phyloP scores from a whole-genome alignment of 148 eudicot genomes.

The Linanthus parryae region DNA sequence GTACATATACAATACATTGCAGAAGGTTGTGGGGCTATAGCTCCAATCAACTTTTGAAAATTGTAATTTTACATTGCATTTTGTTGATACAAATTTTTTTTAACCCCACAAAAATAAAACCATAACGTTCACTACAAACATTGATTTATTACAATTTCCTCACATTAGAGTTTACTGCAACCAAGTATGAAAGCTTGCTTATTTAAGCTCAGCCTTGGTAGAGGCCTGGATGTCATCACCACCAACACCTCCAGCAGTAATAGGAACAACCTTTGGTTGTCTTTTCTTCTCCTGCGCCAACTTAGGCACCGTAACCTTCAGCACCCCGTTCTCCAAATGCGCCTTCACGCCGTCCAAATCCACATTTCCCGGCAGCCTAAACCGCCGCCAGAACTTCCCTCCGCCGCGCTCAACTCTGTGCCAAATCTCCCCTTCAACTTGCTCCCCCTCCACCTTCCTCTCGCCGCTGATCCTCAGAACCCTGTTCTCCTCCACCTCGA shows the following conservation, averaged over 20 bases:
- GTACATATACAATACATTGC: too few relatives aligned
- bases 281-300: constrained; percentile 48
- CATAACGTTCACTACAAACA: too few relatives aligned
- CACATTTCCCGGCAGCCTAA: constrained; percentile 50
- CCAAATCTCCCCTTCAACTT: constrained; percentile 58
- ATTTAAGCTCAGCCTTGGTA: constrained; percentile 23
- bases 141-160: too few relatives aligned
- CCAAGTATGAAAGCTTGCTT: too few relatives aligned
- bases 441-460: constrained; percentile 39
- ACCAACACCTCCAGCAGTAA: constrained; percentile 15
- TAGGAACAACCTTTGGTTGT: constrained; percentile 40
- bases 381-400: constrained; percentile 68
- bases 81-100: too few relatives aligned
- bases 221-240: constrained; percentile 31
- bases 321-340: constrained; percentile 42
- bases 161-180: too few relatives aligned
- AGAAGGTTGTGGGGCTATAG: too few relatives aligned
- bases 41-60: too few relatives aligned
- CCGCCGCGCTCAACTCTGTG: constrained; percentile 53
- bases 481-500: constrained; percentile 59
- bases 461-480: constrained; percentile 64
- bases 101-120: too few relatives aligned
- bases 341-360: constrained; percentile 49
- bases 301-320: constrained; percentile 52
- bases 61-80: too few relatives aligned